phyloP scores from a whole-genome alignment of 352 stramenopile genomes.

The Globisporangium nagaii region DNA sequence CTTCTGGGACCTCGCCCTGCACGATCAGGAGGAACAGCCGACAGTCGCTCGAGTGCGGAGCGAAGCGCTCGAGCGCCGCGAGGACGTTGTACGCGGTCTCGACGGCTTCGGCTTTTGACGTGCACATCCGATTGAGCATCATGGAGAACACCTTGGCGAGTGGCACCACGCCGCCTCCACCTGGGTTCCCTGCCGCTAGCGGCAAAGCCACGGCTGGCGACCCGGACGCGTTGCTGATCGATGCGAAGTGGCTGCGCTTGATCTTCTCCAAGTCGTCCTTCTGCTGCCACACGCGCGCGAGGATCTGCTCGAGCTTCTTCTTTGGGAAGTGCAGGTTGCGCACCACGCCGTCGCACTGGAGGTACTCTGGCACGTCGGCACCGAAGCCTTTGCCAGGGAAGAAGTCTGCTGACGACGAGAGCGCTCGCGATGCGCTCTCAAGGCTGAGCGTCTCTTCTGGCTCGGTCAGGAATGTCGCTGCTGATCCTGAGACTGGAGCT shows the following conservation, averaged over 20 bases:
- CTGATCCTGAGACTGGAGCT: too few species aligned
- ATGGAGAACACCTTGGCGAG: conserved; percentile 29
- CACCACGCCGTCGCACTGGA: conserved; percentile 57
- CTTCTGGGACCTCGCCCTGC: conserved; percentile 34
- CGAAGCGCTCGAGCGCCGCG: conserved; percentile 35
- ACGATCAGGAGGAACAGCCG: conserved; percentile 50
- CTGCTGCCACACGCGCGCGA: conserved; percentile 55
- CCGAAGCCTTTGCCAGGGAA: conserved; percentile 28
- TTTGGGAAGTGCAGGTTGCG: conserved; percentile 48
- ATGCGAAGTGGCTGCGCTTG: conserved; percentile 18
- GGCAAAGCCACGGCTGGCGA: background rate
- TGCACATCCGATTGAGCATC: conserved; percentile 31
- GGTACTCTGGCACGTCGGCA: conserved; percentile 37
- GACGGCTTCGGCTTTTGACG: conserved; percentile 25
- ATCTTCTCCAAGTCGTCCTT: conserved; percentile 47
- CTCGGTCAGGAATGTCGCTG: conserved; percentile 58
- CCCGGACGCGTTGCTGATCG: background rate
- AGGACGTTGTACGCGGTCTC: conserved; percentile 67
- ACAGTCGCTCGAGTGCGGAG: conserved; percentile 33
- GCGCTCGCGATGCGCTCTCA: background rate
- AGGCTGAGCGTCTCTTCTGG: conserved; percentile 19
- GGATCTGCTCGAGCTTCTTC: conserved; percentile 34
- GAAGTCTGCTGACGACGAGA: conserved; percentile 25
- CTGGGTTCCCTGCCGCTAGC: background rate
- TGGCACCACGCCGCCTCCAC: conserved; percentile 2